These are phyloP conservation scores for Colletotrichum sp. DNA, from an alignment of 2,329 filamentous ascomycete genomes.

Conservation along the genomic window DNA sequence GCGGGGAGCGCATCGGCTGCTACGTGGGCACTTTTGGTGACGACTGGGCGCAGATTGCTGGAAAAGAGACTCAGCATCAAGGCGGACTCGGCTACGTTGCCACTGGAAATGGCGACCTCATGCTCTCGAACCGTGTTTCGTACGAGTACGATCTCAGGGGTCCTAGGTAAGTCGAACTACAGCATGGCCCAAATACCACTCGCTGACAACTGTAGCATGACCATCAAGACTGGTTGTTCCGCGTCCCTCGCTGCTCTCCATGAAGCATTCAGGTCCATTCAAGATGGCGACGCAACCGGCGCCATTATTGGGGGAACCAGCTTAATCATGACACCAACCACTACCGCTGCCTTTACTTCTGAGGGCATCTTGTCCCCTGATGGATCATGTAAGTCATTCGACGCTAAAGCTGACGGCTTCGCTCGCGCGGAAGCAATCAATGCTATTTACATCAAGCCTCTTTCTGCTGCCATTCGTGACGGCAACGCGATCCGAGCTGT, in stretches of 20 bases:
- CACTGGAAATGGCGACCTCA: conserved; percentile 22
- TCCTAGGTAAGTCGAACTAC: conserved; percentile 25
- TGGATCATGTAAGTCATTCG: conserved; percentile 29
- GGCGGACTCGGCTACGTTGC: neutral
- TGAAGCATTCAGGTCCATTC: conserved; percentile 23
- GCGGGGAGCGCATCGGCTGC: conserved; percentile 28
- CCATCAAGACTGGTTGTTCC: conserved; percentile 31
- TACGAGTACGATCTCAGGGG: conserved; percentile 36
- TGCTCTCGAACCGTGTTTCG: conserved; percentile 33
- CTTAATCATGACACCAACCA: conserved; percentile 29
- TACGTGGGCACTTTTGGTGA: conserved; percentile 32
- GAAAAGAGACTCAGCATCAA: neutral
- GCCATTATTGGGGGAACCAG: conserved; percentile 28
- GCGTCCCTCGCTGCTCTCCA: conserved; percentile 26
- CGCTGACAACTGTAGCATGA: conserved; percentile 23
- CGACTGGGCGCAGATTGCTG: conserved; percentile 25
- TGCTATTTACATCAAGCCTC: conserved; percentile 43
- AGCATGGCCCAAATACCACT: neutral
- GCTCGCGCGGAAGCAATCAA: conserved; percentile 45
- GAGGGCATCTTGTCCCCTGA: conserved; percentile 20
- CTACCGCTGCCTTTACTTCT: conserved; percentile 10
- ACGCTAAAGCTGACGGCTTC: conserved; percentile 44
- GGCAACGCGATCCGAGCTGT: conserved; percentile 39
- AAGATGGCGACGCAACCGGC: conserved; percentile 10
- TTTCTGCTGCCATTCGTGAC: conserved; percentile 43